A percentile compares a stretch with the other conserved stretches of the same genome.
These are phyloP conservation scores for Cercospora sp. DNA, from an alignment of 2,329 filamentous ascomycete species.

Conservation along the genomic window DNA sequence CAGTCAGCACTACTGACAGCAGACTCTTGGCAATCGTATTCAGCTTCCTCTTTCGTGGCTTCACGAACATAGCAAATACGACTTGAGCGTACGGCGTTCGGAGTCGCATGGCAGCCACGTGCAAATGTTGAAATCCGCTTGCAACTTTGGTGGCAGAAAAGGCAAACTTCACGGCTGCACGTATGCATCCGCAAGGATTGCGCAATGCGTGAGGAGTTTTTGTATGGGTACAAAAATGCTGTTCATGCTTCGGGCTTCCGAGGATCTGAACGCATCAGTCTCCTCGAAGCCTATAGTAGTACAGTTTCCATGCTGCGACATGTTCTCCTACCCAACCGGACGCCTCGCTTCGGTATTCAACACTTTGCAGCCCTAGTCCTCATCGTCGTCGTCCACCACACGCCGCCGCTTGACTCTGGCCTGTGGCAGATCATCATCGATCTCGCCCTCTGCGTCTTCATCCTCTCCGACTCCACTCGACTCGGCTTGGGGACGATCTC, in stretches of 20 bases:
- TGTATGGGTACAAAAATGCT: neutral
- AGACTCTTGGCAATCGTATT: neutral
- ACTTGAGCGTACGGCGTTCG: neutral
- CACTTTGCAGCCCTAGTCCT: conserved; percentile 41
- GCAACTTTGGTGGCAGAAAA: neutral
- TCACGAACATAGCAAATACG: neutral
- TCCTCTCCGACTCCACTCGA: conserved; percentile 36
- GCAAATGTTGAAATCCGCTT: neutral
- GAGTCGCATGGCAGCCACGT: neutral
- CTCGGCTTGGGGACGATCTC: conserved; percentile 31
- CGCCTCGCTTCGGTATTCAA: neutral
- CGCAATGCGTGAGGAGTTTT: neutral
- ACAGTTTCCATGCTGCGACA: neutral
- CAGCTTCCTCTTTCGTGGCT: neutral
- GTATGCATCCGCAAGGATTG: neutral
- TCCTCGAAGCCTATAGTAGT: neutral
- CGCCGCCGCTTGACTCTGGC: conserved; percentile 46
- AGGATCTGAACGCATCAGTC: neutral
- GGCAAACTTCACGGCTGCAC: neutral
- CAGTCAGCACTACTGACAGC: neutral
- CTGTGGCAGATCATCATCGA: conserved; percentile 38
- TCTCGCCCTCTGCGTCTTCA: conserved; percentile 38
- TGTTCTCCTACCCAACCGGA: neutral
- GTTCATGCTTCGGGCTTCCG: neutral
- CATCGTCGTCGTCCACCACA: conserved; percentile 51